Base-by-base conservation (phyloP, 192 early-diverging fungal genomes). In the Entomortierella beljakovae region DNA sequence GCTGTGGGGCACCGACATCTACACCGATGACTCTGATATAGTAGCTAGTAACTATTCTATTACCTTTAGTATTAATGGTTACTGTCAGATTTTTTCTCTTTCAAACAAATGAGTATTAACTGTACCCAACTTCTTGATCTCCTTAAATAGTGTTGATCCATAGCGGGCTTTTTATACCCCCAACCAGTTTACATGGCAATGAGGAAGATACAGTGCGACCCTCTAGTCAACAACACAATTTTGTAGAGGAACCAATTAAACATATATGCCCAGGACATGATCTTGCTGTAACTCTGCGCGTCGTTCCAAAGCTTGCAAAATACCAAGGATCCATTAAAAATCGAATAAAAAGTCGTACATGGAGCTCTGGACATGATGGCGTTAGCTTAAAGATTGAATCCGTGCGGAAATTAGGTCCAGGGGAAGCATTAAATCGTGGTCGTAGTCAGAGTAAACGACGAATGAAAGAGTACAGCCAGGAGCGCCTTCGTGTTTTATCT, bases 1-100 rank as follows among this genome's bases (percentile, higher is more conserved):
- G 4, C 13, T 95, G 5, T 95, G 94, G 94, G 94, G 94, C 23
- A 94, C 94, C 1, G 93, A 92, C 61, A 79, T 95, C 32, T 95
- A 95, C 64, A 91, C 92, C 0, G 94, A 95, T 60, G 94, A 95
- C 68, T 93, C 92, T 6, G 94, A 95, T 57, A 71, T 94, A 34
- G 92, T 95, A 22, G 91, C 92, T 16, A 90, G 92, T 94, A 85
- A 58, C 84, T 73, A 6, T 18, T 52, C 54, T 33, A 29, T 55
- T 56, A 22, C 42, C 52, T 13, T 26, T 34, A 18, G 4, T 46
- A 34, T 8, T 7, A 34, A 46, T 7, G n/a, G 18, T 46, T 48
- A 13, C 6, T 6, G 13, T 13, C 37, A 6, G 6, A 38, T 6
- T 13, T 38, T 8, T 6, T 38, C 13, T 6, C 37, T 6, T 38